Evolutionary conservation across 352 stramenopile genomes (phyloP), one percentile per base, ranked within the genome.

Genomic region (Phytopythium chamaehyphon): DNA sequence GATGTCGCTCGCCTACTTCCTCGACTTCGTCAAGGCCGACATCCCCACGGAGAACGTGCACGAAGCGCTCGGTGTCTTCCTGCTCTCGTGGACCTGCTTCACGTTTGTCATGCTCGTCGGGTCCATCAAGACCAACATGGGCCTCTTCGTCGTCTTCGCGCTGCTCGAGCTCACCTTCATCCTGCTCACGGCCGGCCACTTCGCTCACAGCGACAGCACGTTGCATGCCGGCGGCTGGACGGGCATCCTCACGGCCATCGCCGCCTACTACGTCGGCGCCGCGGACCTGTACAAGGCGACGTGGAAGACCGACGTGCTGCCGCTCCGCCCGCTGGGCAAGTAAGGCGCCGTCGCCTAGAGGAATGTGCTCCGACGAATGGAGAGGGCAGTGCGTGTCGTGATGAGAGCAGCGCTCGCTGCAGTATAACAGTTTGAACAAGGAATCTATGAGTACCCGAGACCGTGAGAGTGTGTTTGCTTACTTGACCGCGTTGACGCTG

Each of bases 111-210:
- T 35, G 40, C 9, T 35, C 21, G 21, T 47, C 15, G 21, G 40
- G 5, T 16, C 40, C 2, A 12, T 47, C 40, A 47, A 47, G 40
- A 47, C 40, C 40, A 47, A 35, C 40, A 28, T 14, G 40, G 40
- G 40, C 16, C 40, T 35, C 9, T 15, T 47, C 4, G 22, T 35
- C 40, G 40, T 47, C 19, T 47, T 47, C 40, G 4, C 1, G 9
- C 40, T 47, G 40, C 40, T 47, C 40, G 40, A 47, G 40, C 22
- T 47, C 21, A 40, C 26, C 7, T 51, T 51, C 45, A 31, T 51
- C 18, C 28, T 40, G n/a, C 45, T 39, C 26, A 51, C 45, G 31
- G 31, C 40, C 40, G 40, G 40, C 5, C 42, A 47, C 42, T 36
- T 47, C 22, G 42, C 42, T 10, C 42, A 47, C 23, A 26, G n/a